Evolutionary conservation across 1,139 yeast genomes (phyloP).

Genomic region (Candida sp.): DNA sequence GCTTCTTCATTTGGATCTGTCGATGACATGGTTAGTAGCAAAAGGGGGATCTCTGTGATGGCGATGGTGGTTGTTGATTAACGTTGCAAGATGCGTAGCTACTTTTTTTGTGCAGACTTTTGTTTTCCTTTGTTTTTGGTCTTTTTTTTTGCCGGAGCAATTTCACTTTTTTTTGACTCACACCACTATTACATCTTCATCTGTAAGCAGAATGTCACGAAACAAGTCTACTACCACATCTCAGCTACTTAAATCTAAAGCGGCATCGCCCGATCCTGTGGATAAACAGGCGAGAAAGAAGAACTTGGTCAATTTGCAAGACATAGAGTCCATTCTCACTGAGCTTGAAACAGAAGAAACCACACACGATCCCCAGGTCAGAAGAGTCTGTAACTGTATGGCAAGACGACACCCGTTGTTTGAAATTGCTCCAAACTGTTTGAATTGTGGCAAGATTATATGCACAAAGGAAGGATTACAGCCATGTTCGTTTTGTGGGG

Average conservation of each 20-base stretch:
- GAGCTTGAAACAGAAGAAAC: conserved; percentile 34
- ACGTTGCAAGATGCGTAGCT: no score
- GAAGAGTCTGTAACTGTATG: conserved; percentile 72
- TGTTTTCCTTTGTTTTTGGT: conserved; percentile 1
- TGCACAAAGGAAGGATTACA: conserved; percentile 91
- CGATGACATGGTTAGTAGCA: conserved; percentile 12
- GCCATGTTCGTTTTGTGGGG: conserved; percentile 86
- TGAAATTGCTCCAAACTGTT: conserved; percentile 91
- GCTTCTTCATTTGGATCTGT: conserved; percentile 20
- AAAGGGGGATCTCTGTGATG: no score
- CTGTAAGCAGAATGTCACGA: conserved; percentile 5
- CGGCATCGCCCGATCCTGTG: conserved; percentile 20
- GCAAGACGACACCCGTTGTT: conserved; percentile 87
- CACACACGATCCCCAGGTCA: conserved; percentile 15
- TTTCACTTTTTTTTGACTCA: not conserved
- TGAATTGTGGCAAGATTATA: conserved; percentile 92
- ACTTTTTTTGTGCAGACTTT: not conserved
- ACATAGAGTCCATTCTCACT: conserved; percentile 50
- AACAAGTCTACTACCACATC: conserved; percentile 39
- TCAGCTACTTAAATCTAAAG: conserved; percentile 34
- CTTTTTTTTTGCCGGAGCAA: not conserved
- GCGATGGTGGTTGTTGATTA: no score
- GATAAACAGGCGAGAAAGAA: conserved; percentile 35
- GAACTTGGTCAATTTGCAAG: conserved; percentile 56
- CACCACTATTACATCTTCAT: not conserved